Evolutionary conservation across 371 early-diverging fungal genomes (phyloP).

Genomic region (Mucor saturninus): DNA sequence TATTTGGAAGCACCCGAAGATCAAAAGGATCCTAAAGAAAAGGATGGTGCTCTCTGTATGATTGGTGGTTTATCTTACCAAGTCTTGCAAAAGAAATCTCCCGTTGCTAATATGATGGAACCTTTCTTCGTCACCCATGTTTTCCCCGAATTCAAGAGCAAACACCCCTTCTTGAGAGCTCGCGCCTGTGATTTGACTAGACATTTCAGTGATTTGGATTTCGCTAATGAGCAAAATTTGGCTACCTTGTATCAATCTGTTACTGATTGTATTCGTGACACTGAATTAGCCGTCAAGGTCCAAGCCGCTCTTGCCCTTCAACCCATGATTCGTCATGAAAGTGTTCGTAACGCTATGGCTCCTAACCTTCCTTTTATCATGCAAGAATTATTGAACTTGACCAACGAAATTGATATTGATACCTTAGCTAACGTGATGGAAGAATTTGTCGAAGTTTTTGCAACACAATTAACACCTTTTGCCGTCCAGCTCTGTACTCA

Average conservation of each 20-base stretch:
- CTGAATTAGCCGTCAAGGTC: conserved; percentile 85
- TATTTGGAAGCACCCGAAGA: conserved; percentile 65
- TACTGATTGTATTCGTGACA: conserved; percentile 71
- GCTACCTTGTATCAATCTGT: conserved; percentile 66
- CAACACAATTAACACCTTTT: conserved; percentile 91
- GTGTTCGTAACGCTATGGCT: conserved; percentile 72
- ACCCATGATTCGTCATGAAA: conserved; percentile 76
- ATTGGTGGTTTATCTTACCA: conserved; percentile 72
- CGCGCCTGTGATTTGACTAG: conserved; percentile 55
- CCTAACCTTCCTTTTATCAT: conserved; percentile 84
- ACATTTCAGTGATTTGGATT: conserved; percentile 48
- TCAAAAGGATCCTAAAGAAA: conserved; percentile 70
- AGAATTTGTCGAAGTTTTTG: conserved; percentile 87
- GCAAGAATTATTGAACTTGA: conserved; percentile 80
- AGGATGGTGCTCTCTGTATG: conserved; percentile 91
- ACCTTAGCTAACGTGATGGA: conserved; percentile 86
- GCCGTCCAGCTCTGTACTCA: conserved; percentile 86
- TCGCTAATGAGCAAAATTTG: conserved; percentile 51
- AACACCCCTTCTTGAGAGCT: conserved; percentile 80
- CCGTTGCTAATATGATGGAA: conserved; percentile 72
- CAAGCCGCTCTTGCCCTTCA: conserved; percentile 80
- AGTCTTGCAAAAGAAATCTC: conserved; percentile 71
- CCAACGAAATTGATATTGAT: conserved; percentile 91
- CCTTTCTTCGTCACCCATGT: conserved; percentile 83
- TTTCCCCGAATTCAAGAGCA: conserved; percentile 87